phyloP scores from a whole-genome alignment of 1,284 basidiomycete genomes.

The Porogramme epimiltina region DNA sequence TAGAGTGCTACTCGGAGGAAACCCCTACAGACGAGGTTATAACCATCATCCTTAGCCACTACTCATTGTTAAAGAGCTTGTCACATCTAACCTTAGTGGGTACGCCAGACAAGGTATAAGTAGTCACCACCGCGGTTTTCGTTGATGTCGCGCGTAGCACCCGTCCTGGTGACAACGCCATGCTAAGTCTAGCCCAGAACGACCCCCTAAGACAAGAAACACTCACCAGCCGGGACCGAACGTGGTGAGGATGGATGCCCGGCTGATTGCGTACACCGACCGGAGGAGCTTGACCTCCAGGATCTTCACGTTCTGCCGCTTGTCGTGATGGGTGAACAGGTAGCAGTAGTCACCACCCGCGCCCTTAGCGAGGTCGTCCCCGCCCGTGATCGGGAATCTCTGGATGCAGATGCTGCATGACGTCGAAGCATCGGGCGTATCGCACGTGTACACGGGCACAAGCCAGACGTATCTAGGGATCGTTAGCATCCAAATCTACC shows the following conservation, averaged over 20 bases:
- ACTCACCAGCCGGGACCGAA: too few relatives aligned
- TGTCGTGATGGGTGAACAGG: neutral
- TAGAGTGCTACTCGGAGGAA: too few relatives aligned
- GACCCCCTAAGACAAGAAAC: too few relatives aligned
- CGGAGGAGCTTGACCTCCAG: conserved; percentile 7
- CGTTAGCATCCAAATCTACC: too few relatives aligned
- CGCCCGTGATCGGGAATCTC: neutral
- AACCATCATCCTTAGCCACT: too few relatives aligned
- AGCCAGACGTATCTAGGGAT: conserved; percentile 5
- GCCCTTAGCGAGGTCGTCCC: conserved; percentile 11
- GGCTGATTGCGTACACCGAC: neutral
- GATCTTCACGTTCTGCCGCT: conserved; percentile 1
- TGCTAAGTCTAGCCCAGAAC: too few relatives aligned
- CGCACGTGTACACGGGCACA: conserved; percentile 3
- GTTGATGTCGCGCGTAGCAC: conserved; percentile 8
- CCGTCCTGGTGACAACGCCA: too few relatives aligned
- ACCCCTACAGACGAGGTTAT: too few relatives aligned
- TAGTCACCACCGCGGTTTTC: neutral
- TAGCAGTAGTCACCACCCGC: conserved; percentile 12
- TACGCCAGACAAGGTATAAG: conserved; percentile 9
- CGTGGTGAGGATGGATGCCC: too few relatives aligned
- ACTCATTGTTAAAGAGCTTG: too few relatives aligned
- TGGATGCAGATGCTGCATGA: conserved; percentile 11
- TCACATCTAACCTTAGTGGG: too few relatives aligned
- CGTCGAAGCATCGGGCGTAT: neutral